phyloP scores from a whole-genome alignment of 1,139 yeast species.

The Magnusiomyces paraingens region DNA sequence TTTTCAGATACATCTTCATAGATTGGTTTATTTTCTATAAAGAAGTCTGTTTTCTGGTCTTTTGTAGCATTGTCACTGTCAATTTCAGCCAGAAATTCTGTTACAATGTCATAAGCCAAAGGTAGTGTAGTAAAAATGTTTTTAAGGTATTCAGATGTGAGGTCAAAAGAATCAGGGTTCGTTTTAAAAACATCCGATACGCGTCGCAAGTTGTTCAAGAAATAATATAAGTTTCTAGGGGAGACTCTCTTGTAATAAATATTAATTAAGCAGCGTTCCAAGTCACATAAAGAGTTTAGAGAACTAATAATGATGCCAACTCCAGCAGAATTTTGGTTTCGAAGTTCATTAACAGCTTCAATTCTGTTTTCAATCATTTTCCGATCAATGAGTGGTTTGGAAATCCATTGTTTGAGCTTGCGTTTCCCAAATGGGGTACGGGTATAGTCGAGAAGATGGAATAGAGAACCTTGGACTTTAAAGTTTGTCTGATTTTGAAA shows the following conservation, averaged over 20 bases:
- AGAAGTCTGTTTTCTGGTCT: slow-evolving; percentile 39
- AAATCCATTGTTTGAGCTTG: slow-evolving; percentile 62
- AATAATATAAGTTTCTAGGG: slow-evolving; percentile 58
- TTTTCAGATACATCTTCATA: slow-evolving; percentile 24
- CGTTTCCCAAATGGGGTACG: slow-evolving; percentile 71
- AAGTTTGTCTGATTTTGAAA: slow-evolving; percentile 57
- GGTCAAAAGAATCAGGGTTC: not conserved
- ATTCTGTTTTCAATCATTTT: slow-evolving; percentile 51
- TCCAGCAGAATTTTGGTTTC: slow-evolving; percentile 22
- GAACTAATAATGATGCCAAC: slow-evolving; percentile 47
- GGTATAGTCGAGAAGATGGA: slow-evolving; percentile 78
- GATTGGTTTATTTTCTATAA: slow-evolving; percentile 35
- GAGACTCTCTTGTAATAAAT: slow-evolving; percentile 57
- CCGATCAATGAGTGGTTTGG: slow-evolving; percentile 56
- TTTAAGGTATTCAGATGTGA: slow-evolving; percentile 31
- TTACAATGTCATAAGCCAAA: slow-evolving; percentile 22
- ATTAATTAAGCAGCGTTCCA: slow-evolving; percentile 61
- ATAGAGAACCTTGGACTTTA: slow-evolving; percentile 56
- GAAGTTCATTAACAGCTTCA: slow-evolving; percentile 58
- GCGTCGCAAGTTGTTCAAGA: slow-evolving; percentile 35
- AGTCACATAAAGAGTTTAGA: slow-evolving; percentile 50
- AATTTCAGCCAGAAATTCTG: slow-evolving; percentile 46
- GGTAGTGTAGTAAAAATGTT: slow-evolving; percentile 30
- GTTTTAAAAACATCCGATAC: not conserved
- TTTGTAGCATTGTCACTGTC: slow-evolving; percentile 50